These are phyloP conservation scores for Tribonema minus DNA, from an alignment of 108 stramenopile species.

Conservation along the genomic window DNA sequence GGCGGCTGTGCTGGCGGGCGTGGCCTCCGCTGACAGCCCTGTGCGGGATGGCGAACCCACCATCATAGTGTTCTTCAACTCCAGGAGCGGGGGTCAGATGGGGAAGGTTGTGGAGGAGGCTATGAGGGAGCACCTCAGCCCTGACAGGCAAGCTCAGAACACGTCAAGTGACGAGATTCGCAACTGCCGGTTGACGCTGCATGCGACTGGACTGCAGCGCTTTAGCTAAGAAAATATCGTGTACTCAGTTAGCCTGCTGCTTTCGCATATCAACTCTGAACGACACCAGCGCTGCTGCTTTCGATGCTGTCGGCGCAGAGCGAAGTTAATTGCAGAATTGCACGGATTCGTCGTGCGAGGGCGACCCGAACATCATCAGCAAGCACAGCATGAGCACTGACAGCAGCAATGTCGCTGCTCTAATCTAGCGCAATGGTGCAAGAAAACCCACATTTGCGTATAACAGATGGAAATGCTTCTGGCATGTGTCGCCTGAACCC, in stretches of 20 bases:
- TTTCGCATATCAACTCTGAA: not conserved
- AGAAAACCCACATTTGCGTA: no score
- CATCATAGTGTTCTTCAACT: slow-evolving; percentile 20
- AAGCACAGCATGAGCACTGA: no score
- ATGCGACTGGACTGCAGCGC: not conserved
- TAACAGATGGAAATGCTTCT: no score
- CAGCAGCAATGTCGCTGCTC: no score
- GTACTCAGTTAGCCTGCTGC: not conserved
- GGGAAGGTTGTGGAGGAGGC: slow-evolving; percentile 9
- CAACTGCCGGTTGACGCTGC: not conserved
- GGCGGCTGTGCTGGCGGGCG: not conserved
- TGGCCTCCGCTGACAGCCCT: not conserved
- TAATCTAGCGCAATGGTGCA: no score
- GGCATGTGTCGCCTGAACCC: no score
- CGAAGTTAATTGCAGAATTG: no score
- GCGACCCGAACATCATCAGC: no score
- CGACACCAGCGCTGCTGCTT: not conserved
- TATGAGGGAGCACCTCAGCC: not conserved
- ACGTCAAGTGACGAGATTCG: not conserved
- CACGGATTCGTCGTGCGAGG: no score
- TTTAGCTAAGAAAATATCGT: not conserved
- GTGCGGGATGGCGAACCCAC: not conserved
- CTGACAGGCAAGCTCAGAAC: not conserved
- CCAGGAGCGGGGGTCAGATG: slow-evolving; percentile 16
- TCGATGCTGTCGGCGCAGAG: no score